phyloP scores from a whole-genome alignment of 2,329 filamentous ascomycete genomes.

The Ophiostoma triangulosporum region DNA sequence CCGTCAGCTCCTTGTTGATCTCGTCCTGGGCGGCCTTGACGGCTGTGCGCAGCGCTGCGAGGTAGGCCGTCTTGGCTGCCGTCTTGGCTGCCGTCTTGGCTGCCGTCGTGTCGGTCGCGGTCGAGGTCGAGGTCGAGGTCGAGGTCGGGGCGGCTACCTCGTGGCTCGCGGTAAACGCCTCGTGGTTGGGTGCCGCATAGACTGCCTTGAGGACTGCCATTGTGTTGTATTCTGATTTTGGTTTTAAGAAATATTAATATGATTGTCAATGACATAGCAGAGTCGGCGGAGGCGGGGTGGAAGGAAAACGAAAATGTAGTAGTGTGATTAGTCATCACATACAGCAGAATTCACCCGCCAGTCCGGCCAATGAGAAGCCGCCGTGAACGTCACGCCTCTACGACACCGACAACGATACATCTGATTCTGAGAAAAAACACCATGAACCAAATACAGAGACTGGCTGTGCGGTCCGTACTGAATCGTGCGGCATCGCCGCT shows the following conservation, averaged over 20 bases:
- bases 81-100: slow-evolving; percentile 10
- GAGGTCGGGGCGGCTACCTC: slow-evolving; percentile 15
- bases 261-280: too few species aligned
- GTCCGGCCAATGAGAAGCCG: neutral
- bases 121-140: neutral
- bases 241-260: too few species aligned
- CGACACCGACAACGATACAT: neutral
- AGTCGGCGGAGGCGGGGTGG: neutral
- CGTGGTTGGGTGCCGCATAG: slow-evolving; percentile 9
- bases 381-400: neutral
- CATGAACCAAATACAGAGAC: slow-evolving; percentile 1
- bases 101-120: slow-evolving; percentile 15
- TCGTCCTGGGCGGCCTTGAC: slow-evolving; percentile 45
- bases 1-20: slow-evolving; percentile 58
- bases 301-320: neutral
- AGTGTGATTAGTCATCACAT: neutral
- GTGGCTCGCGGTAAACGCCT: slow-evolving; percentile 4
- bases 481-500: neutral
- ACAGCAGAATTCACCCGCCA: neutral
- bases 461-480: neutral
- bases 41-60: slow-evolving; percentile 44
- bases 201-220: slow-evolving; percentile 7
- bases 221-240: neutral
- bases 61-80: slow-evolving; percentile 42
- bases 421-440: too few species aligned